A percentile compares a stretch with the other conserved stretches of the same genome.
Evolutionary conservation across 2,329 filamentous ascomycete species (phyloP).

Genomic region (Paramyrothecium roridum): DNA sequence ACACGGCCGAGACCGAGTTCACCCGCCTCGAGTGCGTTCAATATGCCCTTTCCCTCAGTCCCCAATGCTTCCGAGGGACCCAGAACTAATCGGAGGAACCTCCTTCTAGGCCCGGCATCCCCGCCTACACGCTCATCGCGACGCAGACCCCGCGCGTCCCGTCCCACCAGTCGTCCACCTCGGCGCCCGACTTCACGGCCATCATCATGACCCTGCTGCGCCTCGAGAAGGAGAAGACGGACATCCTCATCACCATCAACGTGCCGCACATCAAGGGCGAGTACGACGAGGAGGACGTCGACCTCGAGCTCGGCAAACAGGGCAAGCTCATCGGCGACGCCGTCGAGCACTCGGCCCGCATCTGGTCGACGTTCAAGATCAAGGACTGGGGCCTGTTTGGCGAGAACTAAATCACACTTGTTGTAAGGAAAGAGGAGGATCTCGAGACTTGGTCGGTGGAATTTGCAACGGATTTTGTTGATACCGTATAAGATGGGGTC

Average conservation of each 20-base stretch:
- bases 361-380: conserved; percentile 73
- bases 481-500: no score
- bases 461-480: no score
- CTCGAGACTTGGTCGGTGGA: not conserved
- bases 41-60: no score
- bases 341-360: conserved; percentile 63
- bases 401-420: conserved; percentile 16
- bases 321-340: conserved; percentile 67
- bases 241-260: conserved; percentile 83
- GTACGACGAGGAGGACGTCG: conserved; percentile 70
- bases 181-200: conserved; percentile 63
- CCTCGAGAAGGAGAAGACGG: conserved; percentile 70
- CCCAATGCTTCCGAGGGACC: conserved; percentile 16
- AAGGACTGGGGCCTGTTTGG: conserved; percentile 77
- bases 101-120: conserved; percentile 38
- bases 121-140: conserved; percentile 68
- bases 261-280: conserved; percentile 77
- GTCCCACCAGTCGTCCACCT: conserved; percentile 26
- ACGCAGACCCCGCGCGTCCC: conserved; percentile 49
- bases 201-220: conserved; percentile 76
- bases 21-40: conserved; percentile 50
- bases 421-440: not conserved
- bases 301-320: conserved; percentile 61
- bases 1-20: conserved; percentile 59
- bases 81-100: not conserved